Conservation (phyloP, 768 basidiomycete genomes). For the Boletus pseudo-olivaceus region DNA sequence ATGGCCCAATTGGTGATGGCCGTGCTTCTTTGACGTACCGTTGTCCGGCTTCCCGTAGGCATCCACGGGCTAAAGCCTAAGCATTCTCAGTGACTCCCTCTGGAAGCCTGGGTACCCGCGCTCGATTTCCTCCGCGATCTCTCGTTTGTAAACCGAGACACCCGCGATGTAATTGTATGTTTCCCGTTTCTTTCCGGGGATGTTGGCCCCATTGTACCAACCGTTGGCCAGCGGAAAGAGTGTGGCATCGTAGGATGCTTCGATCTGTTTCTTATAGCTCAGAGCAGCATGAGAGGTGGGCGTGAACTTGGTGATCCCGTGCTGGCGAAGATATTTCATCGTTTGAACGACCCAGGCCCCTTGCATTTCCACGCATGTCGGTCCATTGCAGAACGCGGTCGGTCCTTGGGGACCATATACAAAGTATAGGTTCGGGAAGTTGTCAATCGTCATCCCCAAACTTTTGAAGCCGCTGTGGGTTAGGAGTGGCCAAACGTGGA, state of each 20-base stretch:
- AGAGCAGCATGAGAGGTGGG: slow-evolving; percentile 7
- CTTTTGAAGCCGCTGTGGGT: not conserved
- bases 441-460: slow-evolving; percentile 12
- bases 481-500: not conserved
- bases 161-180: slow-evolving; percentile 5
- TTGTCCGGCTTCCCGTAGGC: no score
- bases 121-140: slow-evolving; percentile 13
- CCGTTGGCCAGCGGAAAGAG: slow-evolving; percentile 6
- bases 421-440: slow-evolving; percentile 16
- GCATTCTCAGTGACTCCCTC: not conserved
- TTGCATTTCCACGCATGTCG: slow-evolving; percentile 8
- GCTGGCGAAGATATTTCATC: slow-evolving; percentile 5
- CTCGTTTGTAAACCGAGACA: not conserved
- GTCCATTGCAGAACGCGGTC: slow-evolving; percentile 3
- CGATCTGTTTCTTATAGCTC: slow-evolving; percentile 4
- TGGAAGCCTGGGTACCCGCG: slow-evolving; percentile 12
- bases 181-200: slow-evolving; percentile 9
- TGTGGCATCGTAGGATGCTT: not conserved
- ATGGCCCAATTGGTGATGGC: not conserved
- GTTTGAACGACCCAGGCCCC: slow-evolving; percentile 10
- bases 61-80: not conserved
- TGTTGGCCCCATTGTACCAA: slow-evolving; percentile 4
- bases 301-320: slow-evolving; percentile 9
- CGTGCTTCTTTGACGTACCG: no score
- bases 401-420: slow-evolving; percentile 16